Evolutionary conservation across 2,329 filamentous ascomycete genomes (phyloP), one percentile per base, ranked within the genome.

Genomic region (Rhynchosporium graminicola): DNA sequence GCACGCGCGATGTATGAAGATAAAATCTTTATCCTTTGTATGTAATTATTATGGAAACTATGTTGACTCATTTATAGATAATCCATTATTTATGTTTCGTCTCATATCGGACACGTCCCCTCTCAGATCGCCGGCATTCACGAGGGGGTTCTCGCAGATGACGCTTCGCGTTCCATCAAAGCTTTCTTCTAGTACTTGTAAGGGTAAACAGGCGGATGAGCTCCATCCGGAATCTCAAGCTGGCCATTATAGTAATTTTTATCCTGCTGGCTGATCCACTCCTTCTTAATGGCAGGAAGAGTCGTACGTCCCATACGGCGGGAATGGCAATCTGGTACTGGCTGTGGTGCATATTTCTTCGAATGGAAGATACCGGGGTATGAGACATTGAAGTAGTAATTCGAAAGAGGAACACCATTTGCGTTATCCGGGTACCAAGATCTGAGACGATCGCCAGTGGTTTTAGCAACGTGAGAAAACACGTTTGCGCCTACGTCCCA

Each of bases 401-500:
- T 70, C 33, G 73, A 70, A 15, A 80, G 72, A 4, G 64, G 63
- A 9, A 61, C 61, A 2, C 59, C 63, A 8, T 61, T 55, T 1
- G 56, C 28, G 10, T 60, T 60, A 7, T 45, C 29, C 12, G 54
- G 46, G 10, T 47, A 54, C 71, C 71, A 74, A 3, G 76, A 62
- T 3, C 71, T 63, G 12, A 74, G 72, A 7, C 69, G 65, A 72
- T 89, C 86, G 59, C 85, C 83, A 0, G 87, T 89, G 76, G 81
- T 78, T 6, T 82, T 74, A 13, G 84, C 86, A 2, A 90, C 86
- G 28, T 84, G 62, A 33, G 80, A 70, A 74, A 85, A 87, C n/a
- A 91, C 83, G 72, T 91, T 91, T 71, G 88, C 88, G 57, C 86
- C 87, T 15, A 87, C 87, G 70, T 91, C 88, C 80, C 83, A 90